Conservation (phyloP, 805 yeast species). For the Zygotorulaspora florentina region DNA sequence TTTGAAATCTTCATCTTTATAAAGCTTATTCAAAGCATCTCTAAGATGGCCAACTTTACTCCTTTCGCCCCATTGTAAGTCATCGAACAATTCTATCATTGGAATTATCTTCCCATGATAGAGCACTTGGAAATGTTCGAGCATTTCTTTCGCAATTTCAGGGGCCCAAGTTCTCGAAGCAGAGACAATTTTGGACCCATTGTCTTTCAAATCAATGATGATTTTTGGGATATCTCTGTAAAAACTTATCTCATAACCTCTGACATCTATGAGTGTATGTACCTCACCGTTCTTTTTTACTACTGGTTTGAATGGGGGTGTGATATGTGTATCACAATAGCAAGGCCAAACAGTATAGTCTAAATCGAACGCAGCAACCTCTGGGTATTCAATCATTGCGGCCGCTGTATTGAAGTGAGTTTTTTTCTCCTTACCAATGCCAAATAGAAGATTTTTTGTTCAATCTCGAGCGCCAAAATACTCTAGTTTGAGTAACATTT, state of each 20-base stretch:
- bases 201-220: slow-evolving; percentile 45
- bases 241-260: slow-evolving; percentile 53
- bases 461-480: too few relatives aligned
- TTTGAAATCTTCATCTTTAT: slow-evolving; percentile 49
- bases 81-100: slow-evolving; percentile 43
- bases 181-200: slow-evolving; percentile 51
- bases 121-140: slow-evolving; percentile 50
- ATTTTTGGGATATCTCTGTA: slow-evolving; percentile 68
- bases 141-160: slow-evolving; percentile 61
- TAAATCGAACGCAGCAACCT: slow-evolving; percentile 35
- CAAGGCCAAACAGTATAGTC: slow-evolving; percentile 40
- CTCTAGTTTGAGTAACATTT: too few relatives aligned
- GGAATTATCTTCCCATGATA: slow-evolving; percentile 34
- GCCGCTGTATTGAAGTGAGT: neutral
- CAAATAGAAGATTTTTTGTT: neutral
- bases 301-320: slow-evolving; percentile 33
- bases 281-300: slow-evolving; percentile 29
- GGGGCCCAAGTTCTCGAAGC: slow-evolving; percentile 84
- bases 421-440: neutral
- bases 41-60: slow-evolving; percentile 51
- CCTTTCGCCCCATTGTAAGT: slow-evolving; percentile 66
- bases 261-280: slow-evolving; percentile 28
- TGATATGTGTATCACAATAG: slow-evolving; percentile 36
- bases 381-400: slow-evolving; percentile 27
- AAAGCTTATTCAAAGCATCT: slow-evolving; percentile 53